Evolutionary conservation across 2,329 filamentous ascomycete species (phyloP).

Genomic region (Aspergillus tanneri): DNA sequence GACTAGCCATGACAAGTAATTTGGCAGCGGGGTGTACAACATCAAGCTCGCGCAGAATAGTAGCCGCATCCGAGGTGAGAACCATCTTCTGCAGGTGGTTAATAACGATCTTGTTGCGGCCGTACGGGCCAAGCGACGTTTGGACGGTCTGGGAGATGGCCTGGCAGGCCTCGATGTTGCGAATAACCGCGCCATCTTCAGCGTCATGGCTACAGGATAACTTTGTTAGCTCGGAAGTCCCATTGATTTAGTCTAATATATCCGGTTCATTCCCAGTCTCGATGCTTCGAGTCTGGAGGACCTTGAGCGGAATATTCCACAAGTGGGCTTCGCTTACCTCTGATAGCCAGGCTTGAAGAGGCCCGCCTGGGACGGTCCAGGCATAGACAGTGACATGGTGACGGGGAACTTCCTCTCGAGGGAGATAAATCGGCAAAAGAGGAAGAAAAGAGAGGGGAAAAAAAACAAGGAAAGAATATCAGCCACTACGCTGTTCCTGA

Average conservation of each 20-base stretch:
- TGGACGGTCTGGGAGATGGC: constrained; percentile 95
- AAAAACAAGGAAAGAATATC: constrained; percentile 10
- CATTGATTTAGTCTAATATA: not conserved
- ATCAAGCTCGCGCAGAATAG: constrained; percentile 94
- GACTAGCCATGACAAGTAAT: constrained; percentile 95
- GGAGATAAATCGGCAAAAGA: constrained; percentile 11
- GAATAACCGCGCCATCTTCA: constrained; percentile 96
- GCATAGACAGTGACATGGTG: constrained; percentile 92
- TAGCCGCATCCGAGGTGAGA: constrained; percentile 94
- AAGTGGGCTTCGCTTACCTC: constrained; percentile 62
- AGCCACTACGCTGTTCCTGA: constrained; percentile 18
- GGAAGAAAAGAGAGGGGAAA: too few relatives aligned
- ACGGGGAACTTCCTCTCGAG: constrained; percentile 23
- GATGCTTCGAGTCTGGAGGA: not conserved
- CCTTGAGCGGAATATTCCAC: constrained; percentile 13
- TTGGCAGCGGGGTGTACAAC: constrained; percentile 98
- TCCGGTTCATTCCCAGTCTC: not conserved
- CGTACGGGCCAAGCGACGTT: constrained; percentile 94
- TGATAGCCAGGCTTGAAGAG: constrained; percentile 97
- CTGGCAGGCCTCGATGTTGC: constrained; percentile 97
- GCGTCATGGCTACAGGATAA: constrained; percentile 76
- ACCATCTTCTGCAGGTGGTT: constrained; percentile 99
- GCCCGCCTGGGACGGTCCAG: constrained; percentile 85
- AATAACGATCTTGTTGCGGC: constrained; percentile 99
- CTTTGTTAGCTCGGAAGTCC: too few relatives aligned